These are phyloP conservation scores for Aschersonia sp. DNA, from an alignment of 2,329 filamentous ascomycete genomes.

Conservation along the genomic window DNA sequence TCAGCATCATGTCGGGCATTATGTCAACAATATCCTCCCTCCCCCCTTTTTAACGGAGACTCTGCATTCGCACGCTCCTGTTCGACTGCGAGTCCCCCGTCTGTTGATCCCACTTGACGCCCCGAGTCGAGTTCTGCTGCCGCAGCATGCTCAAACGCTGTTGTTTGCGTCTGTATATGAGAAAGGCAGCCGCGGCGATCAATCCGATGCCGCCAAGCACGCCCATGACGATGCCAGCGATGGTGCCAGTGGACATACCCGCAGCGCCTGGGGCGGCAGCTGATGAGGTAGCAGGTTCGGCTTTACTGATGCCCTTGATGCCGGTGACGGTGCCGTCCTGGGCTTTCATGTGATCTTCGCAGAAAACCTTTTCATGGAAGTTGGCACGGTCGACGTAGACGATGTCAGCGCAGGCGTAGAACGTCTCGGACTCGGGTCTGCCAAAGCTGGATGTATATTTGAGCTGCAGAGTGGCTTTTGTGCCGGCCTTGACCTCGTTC, in stretches of 20 bases:
- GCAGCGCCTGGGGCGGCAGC: background rate
- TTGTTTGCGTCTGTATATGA: conserved; percentile 29
- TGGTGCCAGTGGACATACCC: conserved; percentile 49
- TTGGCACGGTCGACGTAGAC: conserved; percentile 21
- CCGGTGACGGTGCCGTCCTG: conserved; percentile 8
- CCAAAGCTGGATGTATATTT: conserved; percentile 30
- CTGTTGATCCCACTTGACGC: conserved; percentile 11
- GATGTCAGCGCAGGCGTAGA: conserved; percentile 36
- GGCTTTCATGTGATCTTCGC: conserved; percentile 28
- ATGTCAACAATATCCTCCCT: background rate
- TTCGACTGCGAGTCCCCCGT: conserved; percentile 8
- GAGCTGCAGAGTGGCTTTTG: conserved; percentile 33
- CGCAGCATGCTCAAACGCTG: conserved; percentile 9
- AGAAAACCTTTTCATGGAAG: conserved; percentile 20
- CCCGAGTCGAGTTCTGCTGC: conserved; percentile 11
- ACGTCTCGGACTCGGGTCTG: conserved; percentile 26
- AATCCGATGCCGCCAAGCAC: conserved; percentile 47
- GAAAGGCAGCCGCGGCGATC: conserved; percentile 43
- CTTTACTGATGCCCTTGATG: background rate
- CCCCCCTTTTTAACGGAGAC: conserved; percentile 2
- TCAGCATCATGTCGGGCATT: no score
- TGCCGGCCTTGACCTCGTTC: conserved; percentile 19
- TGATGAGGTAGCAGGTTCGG: background rate
- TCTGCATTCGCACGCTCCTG: conserved; percentile 8
- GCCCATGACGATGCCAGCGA: conserved; percentile 64